Evolutionary conservation across 768 basidiomycete genomes (phyloP).

Genomic region (Clathrus columnatus): DNA sequence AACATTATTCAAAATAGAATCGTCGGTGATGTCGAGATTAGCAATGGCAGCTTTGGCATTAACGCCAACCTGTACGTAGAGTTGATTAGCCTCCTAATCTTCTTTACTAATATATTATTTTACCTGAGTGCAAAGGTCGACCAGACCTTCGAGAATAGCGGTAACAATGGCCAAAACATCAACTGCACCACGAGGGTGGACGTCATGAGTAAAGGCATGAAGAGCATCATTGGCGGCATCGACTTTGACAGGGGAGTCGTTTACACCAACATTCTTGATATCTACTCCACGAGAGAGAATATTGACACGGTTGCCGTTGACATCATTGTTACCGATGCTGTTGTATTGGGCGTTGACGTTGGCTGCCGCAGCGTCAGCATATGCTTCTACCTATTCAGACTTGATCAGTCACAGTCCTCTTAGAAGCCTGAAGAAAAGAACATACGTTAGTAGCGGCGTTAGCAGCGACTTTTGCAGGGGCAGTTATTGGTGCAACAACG

Average conservation of each 20-base stretch:
- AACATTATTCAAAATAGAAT: background rate
- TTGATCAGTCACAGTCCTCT: background rate
- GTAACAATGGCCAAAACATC: background rate
- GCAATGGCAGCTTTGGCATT: background rate
- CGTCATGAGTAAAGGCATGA: background rate
- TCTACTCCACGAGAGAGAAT: no score
- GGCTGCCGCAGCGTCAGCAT: background rate
- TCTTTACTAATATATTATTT: background rate
- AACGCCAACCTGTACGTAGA: background rate
- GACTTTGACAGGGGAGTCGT: no score
- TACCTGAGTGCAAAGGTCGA: background rate
- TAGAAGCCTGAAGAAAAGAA: background rate
- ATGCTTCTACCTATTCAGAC: background rate
- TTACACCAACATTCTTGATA: no score
- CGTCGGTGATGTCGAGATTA: background rate
- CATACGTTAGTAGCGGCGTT: background rate
- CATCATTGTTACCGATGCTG: background rate
- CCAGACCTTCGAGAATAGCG: background rate
- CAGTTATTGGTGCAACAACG: background rate
- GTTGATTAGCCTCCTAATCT: no score
- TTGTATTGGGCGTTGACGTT: background rate
- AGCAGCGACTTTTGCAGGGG: background rate
- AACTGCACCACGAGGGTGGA: background rate
- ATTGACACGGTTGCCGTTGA: background rate
- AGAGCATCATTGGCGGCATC: no score